phyloP scores from a whole-genome alignment of 176 grass and related monocot species.

The Dactylis glomerata region DNA sequence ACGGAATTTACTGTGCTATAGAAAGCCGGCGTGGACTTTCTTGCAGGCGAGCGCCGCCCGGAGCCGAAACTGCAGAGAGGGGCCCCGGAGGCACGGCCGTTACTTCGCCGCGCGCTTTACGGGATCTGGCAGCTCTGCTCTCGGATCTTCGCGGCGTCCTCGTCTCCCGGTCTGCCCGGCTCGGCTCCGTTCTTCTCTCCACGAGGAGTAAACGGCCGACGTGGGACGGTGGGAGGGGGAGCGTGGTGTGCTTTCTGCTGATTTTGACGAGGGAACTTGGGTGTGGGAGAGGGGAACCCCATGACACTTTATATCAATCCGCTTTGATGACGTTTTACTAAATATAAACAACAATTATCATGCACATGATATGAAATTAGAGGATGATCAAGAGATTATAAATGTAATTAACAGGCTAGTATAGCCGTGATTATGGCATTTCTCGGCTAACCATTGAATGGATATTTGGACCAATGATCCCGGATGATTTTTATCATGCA shows the following conservation, averaged over 20 bases:
- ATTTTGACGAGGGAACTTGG: neutral
- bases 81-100: neutral
- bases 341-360: neutral
- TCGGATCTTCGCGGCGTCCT: neutral
- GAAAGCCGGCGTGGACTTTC: neutral
- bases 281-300: neutral
- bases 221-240: neutral
- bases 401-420: neutral
- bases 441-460: neutral
- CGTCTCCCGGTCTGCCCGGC: neutral
- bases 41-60: neutral
- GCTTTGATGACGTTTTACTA: neutral
- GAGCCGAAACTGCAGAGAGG: conserved; percentile 11
- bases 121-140: neutral
- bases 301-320: conserved; percentile 16
- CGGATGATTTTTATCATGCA: neutral
- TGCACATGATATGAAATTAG: neutral
- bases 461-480: neutral
- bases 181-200: neutral
- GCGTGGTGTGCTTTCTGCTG: neutral
- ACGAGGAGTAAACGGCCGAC: neutral
- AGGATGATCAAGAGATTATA: neutral
- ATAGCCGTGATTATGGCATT: neutral
- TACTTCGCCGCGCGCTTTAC: conserved; percentile 20
- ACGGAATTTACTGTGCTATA: conserved; percentile 22